A percentile compares a stretch with the other conserved stretches of the same genome.
Conservation (phyloP, 371 early-diverging fungal species). For the Lichtheimia ornata region DNA sequence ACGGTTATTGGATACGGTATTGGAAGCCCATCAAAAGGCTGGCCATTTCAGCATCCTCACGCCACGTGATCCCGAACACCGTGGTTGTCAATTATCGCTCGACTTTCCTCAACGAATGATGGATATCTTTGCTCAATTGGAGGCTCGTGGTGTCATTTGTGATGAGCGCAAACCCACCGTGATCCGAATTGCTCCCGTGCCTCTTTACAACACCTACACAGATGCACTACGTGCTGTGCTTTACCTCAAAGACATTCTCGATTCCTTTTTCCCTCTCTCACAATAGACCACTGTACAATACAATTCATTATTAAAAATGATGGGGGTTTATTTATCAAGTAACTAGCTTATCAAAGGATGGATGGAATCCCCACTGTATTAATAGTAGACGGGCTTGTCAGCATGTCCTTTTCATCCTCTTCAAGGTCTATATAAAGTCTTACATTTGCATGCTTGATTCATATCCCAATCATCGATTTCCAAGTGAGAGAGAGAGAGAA, state of each 20-base stretch:
- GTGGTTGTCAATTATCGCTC: constrained; percentile 91
- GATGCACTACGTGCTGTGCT: constrained; percentile 68
- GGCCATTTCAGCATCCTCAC: constrained; percentile 77
- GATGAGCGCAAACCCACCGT: constrained; percentile 94
- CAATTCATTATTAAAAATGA: too few relatives aligned
- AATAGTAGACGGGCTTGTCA: too few relatives aligned
- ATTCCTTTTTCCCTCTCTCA: constrained; percentile 28
- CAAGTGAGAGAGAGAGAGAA: too few relatives aligned
- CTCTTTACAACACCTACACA: constrained; percentile 86
- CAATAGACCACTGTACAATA: background rate
- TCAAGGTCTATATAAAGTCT: too few relatives aligned
- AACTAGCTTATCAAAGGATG: too few relatives aligned
- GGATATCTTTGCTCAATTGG: constrained; percentile 61
- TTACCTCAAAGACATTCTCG: constrained; percentile 47
- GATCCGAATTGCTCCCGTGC: constrained; percentile 89
- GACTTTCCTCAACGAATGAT: constrained; percentile 64
- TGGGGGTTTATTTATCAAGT: too few relatives aligned
- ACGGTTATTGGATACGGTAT: constrained; percentile 41
- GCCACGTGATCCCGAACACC: constrained; percentile 69
- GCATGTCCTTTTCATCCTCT: too few relatives aligned
- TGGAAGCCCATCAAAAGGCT: constrained; percentile 29
- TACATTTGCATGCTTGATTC: too few relatives aligned
- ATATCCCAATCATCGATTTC: too few relatives aligned
- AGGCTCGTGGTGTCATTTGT: constrained; percentile 73
- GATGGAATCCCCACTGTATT: too few relatives aligned